phyloP scores from a whole-genome alignment of 768 basidiomycete species.

The Gymnopilus junonius region DNA sequence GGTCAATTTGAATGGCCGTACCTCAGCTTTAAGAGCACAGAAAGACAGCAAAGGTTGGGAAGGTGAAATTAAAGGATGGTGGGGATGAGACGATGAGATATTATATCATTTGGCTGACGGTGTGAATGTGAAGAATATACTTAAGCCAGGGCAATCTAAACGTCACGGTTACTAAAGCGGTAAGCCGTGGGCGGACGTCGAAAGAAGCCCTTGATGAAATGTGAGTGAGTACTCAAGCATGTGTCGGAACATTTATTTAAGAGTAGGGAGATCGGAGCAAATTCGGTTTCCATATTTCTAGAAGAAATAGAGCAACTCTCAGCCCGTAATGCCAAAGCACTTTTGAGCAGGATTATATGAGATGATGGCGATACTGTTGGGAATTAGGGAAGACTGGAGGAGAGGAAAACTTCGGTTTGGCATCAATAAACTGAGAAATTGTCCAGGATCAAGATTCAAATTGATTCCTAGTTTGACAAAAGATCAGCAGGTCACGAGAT shows the following conservation, averaged over 20 bases:
- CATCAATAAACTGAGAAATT: no score
- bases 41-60: not conserved
- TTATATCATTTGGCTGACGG: not conserved
- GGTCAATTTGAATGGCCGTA: no score
- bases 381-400: no score
- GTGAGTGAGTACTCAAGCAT: no score
- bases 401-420: no score
- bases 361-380: no score
- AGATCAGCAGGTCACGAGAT: no score
- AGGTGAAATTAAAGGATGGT: not conserved
- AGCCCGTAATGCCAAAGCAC: no score
- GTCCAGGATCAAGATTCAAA: not conserved
- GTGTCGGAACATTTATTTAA: no score
- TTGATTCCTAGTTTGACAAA: not conserved
- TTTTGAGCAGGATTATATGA: no score
- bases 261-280: not conserved
- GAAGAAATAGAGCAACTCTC: no score
- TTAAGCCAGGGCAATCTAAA: not conserved
- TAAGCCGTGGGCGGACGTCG: not conserved
- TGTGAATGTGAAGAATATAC: not conserved
- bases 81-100: not conserved
- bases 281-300: not conserved
- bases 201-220: not conserved
- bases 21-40: not conserved
- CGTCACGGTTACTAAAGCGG: not conserved